These are phyloP conservation scores for Fonsecaea erecta DNA, from an alignment of 2,329 filamentous ascomycete species.

Conservation along the genomic window DNA sequence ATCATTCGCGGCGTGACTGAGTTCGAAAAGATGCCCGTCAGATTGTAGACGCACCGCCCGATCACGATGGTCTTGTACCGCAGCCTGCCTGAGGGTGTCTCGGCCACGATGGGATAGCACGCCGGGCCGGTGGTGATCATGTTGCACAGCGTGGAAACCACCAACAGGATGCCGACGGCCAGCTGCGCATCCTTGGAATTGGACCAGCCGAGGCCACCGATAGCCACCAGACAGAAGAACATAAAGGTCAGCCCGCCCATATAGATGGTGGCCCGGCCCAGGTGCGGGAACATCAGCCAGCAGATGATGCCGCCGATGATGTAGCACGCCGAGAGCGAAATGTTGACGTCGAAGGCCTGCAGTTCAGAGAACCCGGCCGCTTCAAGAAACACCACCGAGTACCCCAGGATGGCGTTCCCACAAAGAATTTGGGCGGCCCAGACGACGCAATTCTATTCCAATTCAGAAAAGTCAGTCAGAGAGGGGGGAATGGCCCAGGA, in stretches of 20 bases:
- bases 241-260: conserved; percentile 48
- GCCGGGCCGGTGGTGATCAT: conserved; percentile 61
- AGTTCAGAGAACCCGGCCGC: conserved; percentile 46
- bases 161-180: conserved; percentile 47
- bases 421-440: conserved; percentile 49
- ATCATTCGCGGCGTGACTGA: conserved; percentile 43
- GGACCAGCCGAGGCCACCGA: conserved; percentile 43
- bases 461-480: neutral
- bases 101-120: conserved; percentile 59
- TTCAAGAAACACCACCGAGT: conserved; percentile 47
- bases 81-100: conserved; percentile 60
- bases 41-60: conserved; percentile 58
- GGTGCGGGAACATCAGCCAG: conserved; percentile 48
- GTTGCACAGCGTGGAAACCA: conserved; percentile 62
- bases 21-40: conserved; percentile 55
- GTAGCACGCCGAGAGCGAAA: conserved; percentile 49
- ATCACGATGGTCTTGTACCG: conserved; percentile 62
- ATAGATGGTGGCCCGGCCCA: conserved; percentile 50
- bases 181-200: conserved; percentile 35
- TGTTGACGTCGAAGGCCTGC: conserved; percentile 49
- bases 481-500: neutral
- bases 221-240: conserved; percentile 46
- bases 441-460: conserved; percentile 44
- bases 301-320: conserved; percentile 48
- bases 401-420: conserved; percentile 46